Percentiles rank a stretch among this genome's conserved stretches.
Conservation (phyloP, 1,139 yeast genomes). For the Hanseniaspora uvarum region DNA sequence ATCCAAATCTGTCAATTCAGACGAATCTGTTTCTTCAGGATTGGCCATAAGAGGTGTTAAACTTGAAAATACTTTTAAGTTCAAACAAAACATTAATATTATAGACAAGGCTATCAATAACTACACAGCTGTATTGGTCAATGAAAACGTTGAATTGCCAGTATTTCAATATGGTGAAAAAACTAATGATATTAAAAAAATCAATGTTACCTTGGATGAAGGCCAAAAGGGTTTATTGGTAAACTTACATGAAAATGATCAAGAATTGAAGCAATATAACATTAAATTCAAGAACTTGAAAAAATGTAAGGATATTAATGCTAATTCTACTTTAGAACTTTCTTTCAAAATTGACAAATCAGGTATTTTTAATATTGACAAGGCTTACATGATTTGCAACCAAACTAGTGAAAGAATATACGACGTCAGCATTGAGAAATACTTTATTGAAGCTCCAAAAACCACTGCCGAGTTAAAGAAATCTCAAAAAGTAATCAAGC, state of each 20-base stretch:
- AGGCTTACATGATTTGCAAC: conserved; percentile 38
- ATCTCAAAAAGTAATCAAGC: conserved; percentile 24
- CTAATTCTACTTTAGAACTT: conserved; percentile 32
- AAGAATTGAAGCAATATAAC: conserved; percentile 29
- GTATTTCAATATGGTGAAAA: conserved; percentile 32
- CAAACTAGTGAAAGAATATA: conserved; percentile 17
- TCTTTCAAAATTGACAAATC: conserved; percentile 42
- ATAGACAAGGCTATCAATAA: conserved; percentile 47
- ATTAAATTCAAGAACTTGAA: conserved; percentile 41
- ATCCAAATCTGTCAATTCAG: conserved; percentile 88
- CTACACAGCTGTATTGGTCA: conserved; percentile 34
- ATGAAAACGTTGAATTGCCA: conserved; percentile 25
- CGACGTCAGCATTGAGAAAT: conserved; percentile 30
- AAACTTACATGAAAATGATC: background rate
- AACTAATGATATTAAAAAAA: conserved; percentile 38
- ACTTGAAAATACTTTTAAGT: conserved; percentile 48
- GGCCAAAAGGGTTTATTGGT: conserved; percentile 27
- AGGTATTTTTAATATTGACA: conserved; percentile 41
- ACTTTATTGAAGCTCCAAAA: conserved; percentile 40
- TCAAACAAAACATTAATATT: conserved; percentile 48
- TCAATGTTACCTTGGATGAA: background rate
- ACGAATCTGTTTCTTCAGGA: conserved; percentile 89
- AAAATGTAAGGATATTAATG: conserved; percentile 28
- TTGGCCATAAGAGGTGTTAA: conserved; percentile 72
- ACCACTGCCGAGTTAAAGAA: conserved; percentile 35